phyloP scores from a whole-genome alignment of 129 eudicot genomes.

The Saposhnikovia divaricata region DNA sequence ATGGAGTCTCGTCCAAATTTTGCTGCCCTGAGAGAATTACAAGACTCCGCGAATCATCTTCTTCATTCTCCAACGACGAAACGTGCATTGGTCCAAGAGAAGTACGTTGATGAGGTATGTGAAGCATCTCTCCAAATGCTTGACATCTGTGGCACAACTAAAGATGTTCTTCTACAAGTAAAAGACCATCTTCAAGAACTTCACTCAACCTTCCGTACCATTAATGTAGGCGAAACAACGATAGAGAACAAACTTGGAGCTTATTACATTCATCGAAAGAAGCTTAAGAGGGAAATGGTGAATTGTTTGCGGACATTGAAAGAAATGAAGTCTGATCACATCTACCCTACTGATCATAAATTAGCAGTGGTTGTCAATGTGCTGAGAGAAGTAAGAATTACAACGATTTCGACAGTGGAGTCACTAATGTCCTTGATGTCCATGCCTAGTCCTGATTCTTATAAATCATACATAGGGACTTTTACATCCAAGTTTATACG shows the following conservation, averaged over 20 bases:
- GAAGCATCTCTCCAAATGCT: slow-evolving; percentile 66
- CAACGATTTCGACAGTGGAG: slow-evolving; percentile 44
- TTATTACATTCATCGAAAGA: slow-evolving; percentile 46
- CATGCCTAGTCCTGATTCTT: slow-evolving; percentile 43
- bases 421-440: slow-evolving; percentile 57
- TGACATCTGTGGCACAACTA: slow-evolving; percentile 62
- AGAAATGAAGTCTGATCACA: slow-evolving; percentile 21
- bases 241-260: slow-evolving; percentile 33
- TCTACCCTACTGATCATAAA: slow-evolving; percentile 31
- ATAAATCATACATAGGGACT: slow-evolving; percentile 26
- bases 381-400: slow-evolving; percentile 54
- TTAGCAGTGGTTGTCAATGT: slow-evolving; percentile 46
- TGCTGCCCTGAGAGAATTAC: slow-evolving; percentile 49
- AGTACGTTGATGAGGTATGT: slow-evolving; percentile 50
- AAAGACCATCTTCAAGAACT: slow-evolving; percentile 73
- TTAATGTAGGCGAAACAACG: slow-evolving; percentile 24
- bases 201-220: slow-evolving; percentile 48
- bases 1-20: slow-evolving; percentile 43
- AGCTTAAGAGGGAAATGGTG: slow-evolving; percentile 49
- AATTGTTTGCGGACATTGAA: slow-evolving; percentile 48
- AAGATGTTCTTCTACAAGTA: slow-evolving; percentile 46
- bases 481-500: slow-evolving; percentile 41
- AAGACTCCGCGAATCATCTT: slow-evolving; percentile 60
- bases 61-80: slow-evolving; percentile 54
- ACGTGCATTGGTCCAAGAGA: slow-evolving; percentile 28